Evolutionary conservation across 768 basidiomycete species (phyloP).

Genomic region (Mrakia blollopis): DNA sequence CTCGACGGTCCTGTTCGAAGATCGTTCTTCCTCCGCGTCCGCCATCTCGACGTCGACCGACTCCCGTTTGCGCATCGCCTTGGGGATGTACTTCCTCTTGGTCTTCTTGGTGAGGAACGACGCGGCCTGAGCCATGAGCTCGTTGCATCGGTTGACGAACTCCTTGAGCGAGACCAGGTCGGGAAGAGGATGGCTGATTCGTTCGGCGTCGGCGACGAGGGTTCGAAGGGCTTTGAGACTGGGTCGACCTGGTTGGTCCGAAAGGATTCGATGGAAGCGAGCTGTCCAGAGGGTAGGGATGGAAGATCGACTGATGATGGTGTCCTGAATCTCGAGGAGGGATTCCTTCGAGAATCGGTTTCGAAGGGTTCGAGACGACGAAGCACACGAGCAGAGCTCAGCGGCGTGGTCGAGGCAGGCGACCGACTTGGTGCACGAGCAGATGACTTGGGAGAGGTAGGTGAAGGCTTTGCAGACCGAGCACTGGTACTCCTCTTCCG

Average conservation of each 20-base stretch:
- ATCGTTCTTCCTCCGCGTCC: constrained; percentile 63
- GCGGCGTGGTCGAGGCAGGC: constrained; percentile 81
- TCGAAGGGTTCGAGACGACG: constrained; percentile 59
- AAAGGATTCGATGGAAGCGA: constrained; percentile 63
- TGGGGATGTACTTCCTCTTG: constrained; percentile 12
- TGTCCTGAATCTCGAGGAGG: constrained; percentile 60
- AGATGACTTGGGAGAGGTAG: constrained; percentile 88
- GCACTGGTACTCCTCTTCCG: constrained; percentile 96
- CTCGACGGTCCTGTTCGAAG: constrained; percentile 48
- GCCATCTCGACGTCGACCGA: constrained; percentile 36
- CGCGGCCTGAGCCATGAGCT: constrained; percentile 36
- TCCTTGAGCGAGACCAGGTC: constrained; percentile 68
- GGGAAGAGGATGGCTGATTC: constrained; percentile 66
- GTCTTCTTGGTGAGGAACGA: constrained; percentile 24
- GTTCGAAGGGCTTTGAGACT: constrained; percentile 54
- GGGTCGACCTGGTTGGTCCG: constrained; percentile 45
- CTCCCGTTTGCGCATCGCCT: constrained; percentile 14
- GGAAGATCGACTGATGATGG: constrained; percentile 65
- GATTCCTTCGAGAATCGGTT: constrained; percentile 78
- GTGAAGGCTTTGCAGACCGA: constrained; percentile 85
- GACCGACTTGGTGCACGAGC: constrained; percentile 66
- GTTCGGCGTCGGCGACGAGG: constrained; percentile 81
- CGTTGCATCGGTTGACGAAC: constrained; percentile 54
- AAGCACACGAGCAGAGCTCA: constrained; percentile 64
- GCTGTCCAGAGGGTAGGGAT: constrained; percentile 69